Evolutionary conservation across 208 protist species (phyloP).

Genomic region (Leishmania tarentolae): DNA sequence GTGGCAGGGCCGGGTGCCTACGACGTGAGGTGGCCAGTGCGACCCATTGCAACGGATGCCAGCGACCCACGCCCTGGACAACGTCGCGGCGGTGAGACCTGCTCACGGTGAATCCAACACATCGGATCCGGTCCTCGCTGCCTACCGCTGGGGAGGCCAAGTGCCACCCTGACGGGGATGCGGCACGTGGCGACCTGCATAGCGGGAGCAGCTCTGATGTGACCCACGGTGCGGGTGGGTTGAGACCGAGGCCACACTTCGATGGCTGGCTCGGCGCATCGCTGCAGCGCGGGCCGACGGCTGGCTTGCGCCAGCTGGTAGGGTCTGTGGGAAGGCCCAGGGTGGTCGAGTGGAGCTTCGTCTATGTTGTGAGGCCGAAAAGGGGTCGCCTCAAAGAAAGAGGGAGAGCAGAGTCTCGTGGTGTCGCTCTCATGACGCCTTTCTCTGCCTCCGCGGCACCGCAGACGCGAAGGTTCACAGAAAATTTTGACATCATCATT

Average conservation of each 20-base stretch:
- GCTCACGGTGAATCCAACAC: not conserved
- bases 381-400: not conserved
- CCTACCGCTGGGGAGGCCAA: not conserved
- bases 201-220: not conserved
- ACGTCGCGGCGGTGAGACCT: not conserved
- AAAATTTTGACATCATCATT: not conserved
- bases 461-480: not conserved
- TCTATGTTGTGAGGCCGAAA: not conserved
- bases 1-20: not conserved
- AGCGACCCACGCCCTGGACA: not conserved
- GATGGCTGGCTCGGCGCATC: not conserved
- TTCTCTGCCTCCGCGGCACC: not conserved
- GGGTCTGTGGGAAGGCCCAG: not conserved
- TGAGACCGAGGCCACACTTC: not conserved
- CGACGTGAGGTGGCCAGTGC: not conserved
- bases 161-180: not conserved
- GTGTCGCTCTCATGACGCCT: not conserved
- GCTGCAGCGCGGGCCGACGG: not conserved
- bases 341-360: too few relatives aligned
- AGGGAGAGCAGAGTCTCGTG: not conserved
- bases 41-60: not conserved
- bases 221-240: not conserved
- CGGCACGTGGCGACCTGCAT: not conserved
- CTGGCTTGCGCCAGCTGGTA: not conserved
- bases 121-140: not conserved